Conservation (phyloP, 2,329 filamentous ascomycete genomes). For the Cytospora leucostoma region DNA sequence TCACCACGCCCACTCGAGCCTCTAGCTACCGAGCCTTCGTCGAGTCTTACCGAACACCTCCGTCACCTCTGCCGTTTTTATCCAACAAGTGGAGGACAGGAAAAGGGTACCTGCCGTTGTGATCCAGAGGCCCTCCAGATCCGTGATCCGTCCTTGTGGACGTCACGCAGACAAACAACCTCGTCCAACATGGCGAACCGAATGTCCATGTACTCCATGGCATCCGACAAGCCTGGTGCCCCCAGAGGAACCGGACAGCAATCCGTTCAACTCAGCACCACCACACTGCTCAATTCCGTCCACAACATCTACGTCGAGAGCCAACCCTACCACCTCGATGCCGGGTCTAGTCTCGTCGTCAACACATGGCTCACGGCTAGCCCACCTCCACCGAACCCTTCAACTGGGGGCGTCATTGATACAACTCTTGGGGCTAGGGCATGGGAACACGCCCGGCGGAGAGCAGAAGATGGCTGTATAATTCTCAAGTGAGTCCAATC, state of each 20-base stretch:
- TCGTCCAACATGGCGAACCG: constrained; percentile 58
- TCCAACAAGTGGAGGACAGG: not conserved
- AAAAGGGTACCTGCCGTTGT: constrained; percentile 9
- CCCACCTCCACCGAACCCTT: constrained; percentile 68
- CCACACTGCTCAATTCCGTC: constrained; percentile 86
- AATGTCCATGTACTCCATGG: constrained; percentile 70
- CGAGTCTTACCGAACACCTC: not conserved
- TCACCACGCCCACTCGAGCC: constrained; percentile 24
- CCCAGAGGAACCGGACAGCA: constrained; percentile 62
- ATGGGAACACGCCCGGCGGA: constrained; percentile 93
- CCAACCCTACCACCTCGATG: constrained; percentile 83
- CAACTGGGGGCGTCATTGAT: constrained; percentile 78
- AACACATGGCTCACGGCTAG: constrained; percentile 92
- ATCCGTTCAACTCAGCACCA: constrained; percentile 83
- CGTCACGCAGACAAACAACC: constrained; percentile 35
- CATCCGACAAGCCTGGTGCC: constrained; percentile 61
- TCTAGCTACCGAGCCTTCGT: constrained; percentile 6
- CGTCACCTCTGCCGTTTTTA: not conserved
- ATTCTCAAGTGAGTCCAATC: constrained; percentile 72
- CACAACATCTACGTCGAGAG: constrained; percentile 85
- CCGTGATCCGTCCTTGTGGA: constrained; percentile 40
- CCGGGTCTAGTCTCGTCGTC: constrained; percentile 86
- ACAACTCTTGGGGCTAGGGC: constrained; percentile 74
- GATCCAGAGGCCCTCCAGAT: constrained; percentile 15
- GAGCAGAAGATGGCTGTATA: constrained; percentile 94